These are phyloP conservation scores for Entomortierella lignicola DNA, from an alignment of 192 early-diverging fungal species.

Conservation along the genomic window DNA sequence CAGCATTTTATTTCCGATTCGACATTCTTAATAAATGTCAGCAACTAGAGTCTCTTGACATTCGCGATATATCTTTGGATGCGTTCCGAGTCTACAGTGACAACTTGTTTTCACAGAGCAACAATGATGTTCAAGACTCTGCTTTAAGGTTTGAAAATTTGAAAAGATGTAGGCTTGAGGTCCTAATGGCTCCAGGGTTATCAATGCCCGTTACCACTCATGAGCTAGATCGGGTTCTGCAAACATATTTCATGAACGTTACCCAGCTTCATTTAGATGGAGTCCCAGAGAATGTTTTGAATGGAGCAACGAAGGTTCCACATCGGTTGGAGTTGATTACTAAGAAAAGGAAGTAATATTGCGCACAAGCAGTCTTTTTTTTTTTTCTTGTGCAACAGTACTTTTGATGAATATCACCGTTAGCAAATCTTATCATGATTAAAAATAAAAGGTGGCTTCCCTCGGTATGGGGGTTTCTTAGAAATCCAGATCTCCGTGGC, in stretches of 20 bases:
- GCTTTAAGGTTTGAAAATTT: not conserved
- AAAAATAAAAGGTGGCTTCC: too few relatives aligned
- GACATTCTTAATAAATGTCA: conserved; percentile 1
- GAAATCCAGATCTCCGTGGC: too few relatives aligned
- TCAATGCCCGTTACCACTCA: not conserved
- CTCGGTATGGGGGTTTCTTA: too few relatives aligned
- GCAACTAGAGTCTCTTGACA: not conserved
- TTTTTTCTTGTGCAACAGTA: too few relatives aligned
- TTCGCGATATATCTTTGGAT: not conserved
- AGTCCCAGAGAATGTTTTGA: not conserved
- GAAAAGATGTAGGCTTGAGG: not conserved
- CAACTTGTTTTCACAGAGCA: too few relatives aligned
- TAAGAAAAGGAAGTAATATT: too few relatives aligned
- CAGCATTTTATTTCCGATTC: conserved; percentile 10
- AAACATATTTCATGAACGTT: conserved; percentile 1
- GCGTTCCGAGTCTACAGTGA: not conserved
- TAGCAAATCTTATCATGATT: too few relatives aligned
- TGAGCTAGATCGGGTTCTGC: not conserved
- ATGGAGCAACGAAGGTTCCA: not conserved
- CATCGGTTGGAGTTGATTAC: too few relatives aligned
- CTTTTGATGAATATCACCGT: too few relatives aligned
- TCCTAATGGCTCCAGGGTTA: not conserved
- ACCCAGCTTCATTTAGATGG: conserved; percentile 8
- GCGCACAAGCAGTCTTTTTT: too few relatives aligned
- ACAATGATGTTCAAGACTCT: not conserved